Base-by-base conservation (phyloP, 257 asterid species). In the Solanum pennellii region DNA sequence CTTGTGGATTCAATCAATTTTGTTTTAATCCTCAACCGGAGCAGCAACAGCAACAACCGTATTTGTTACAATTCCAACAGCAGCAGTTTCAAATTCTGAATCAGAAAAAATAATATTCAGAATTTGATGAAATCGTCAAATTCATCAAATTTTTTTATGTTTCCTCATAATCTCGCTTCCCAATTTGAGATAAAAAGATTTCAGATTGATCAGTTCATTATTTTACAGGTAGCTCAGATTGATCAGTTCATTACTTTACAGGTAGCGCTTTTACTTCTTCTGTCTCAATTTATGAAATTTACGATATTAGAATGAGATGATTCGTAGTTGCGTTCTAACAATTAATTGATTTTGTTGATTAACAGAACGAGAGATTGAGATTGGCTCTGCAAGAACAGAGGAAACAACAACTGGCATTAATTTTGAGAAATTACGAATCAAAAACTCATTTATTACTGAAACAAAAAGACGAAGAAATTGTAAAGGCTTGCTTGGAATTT, bases 361-460 rank as follows among this genome's bases (percentile, higher is more conserved):
- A 86, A 87, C 94, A 96, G 98, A 93, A 84, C 21, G 99, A 95
- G 89, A 90, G 93, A 56, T 74, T 94, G 89, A 92, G 94, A 86
- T 75, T 88, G 88, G 91, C 90, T 7, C 21, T 96, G 15, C 93
- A 91, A 45, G 98, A 92, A 47, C 94, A 96, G 37, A 86, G 92
- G 49, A 93, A 82, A 82, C 95, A 88, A 27, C 94, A 93, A 52
- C 6, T 79, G 4, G 33, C 89, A 1, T 15, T 86, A 2, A 16
- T 95, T 1, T 21, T 93, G 52, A 93, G 88, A 85, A 91, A 79
- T 44, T 91, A 87, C 87, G 98, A 95, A 92, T 15, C 94, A 44
- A 91, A 85, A 90, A 59, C 91, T 10, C 92, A 88, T 68, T 65
- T 83, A 6, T 10, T 95, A 29, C 44, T 80, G 11, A 85, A 82